Percentiles rank a stretch among this genome's conserved stretches.
These are phyloP conservation scores for Akanthomyces lecanii DNA, from an alignment of 2,329 filamentous ascomycete species.

Conservation along the genomic window DNA sequence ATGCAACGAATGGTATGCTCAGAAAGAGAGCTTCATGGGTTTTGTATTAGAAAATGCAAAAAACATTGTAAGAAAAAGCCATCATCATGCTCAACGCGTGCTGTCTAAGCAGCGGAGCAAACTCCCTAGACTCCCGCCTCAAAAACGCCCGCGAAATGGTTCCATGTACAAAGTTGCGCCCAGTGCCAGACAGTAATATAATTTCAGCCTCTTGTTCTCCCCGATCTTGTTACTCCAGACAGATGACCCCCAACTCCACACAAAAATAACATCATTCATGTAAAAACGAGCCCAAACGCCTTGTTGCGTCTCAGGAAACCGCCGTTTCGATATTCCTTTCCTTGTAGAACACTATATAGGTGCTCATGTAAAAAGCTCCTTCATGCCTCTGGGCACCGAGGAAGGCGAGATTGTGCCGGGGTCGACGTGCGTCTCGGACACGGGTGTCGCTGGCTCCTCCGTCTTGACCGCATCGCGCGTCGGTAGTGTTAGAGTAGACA, in stretches of 20 bases:
- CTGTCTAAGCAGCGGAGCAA: background rate
- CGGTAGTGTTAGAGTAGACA: conserved; percentile 2
- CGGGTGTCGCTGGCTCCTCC: conserved; percentile 27
- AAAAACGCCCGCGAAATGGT: background rate
- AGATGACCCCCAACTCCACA: background rate
- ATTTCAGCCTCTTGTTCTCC: background rate
- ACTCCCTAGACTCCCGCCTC: conserved; percentile 2
- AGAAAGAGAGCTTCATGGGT: no score
- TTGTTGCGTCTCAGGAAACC: background rate
- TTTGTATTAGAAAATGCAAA: background rate
- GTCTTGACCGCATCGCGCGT: background rate
- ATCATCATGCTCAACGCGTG: background rate
- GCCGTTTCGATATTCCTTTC: background rate
- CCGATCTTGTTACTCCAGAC: background rate
- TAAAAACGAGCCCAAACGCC: background rate
- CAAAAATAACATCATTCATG: background rate
- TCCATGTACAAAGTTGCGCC: background rate
- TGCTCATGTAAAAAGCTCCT: conserved; percentile 31
- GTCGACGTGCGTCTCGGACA: conserved; percentile 17
- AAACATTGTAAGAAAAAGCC: background rate
- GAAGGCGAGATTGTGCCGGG: conserved; percentile 41
- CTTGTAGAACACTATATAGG: background rate
- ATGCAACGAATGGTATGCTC: no score
- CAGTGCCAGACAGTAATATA: background rate
- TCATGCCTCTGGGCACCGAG: conserved; percentile 39